phyloP scores from a whole-genome alignment of 805 yeast genomes.

The Ogataea zsoltii region DNA sequence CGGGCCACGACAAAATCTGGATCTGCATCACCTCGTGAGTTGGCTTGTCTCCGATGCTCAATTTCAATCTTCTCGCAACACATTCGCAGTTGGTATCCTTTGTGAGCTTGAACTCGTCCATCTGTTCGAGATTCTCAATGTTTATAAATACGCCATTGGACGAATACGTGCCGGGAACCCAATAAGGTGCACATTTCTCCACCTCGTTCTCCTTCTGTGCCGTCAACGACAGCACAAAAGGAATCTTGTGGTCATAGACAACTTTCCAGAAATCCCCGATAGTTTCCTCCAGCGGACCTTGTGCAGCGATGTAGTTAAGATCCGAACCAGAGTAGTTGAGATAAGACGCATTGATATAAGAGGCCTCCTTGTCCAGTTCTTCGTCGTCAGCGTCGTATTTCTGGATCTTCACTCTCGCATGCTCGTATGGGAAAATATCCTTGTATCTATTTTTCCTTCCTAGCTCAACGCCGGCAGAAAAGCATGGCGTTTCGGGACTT shows the following conservation, averaged over 20 bases:
- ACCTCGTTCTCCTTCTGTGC: conserved; percentile 74
- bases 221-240: conserved; percentile 73
- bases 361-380: conserved; percentile 40
- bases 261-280: conserved; percentile 85
- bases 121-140: conserved; percentile 27
- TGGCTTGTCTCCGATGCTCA: conserved; percentile 37
- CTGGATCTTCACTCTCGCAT: conserved; percentile 69
- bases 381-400: conserved; percentile 19
- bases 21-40: conserved; percentile 62
- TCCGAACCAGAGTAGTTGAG: conserved; percentile 42
- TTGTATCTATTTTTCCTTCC: conserved; percentile 84
- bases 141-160: conserved; percentile 28
- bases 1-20: conserved; percentile 84
- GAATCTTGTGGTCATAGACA: conserved; percentile 60
- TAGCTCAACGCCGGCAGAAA: conserved; percentile 77
- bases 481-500: conserved; percentile 40
- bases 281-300: conserved; percentile 81
- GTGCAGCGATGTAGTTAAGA: conserved; percentile 74
- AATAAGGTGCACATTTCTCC: conserved; percentile 80
- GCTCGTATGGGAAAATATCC: conserved; percentile 86
- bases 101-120: conserved; percentile 29
- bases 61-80: conserved; percentile 44
- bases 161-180: conserved; percentile 62
- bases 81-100: conserved; percentile 23
- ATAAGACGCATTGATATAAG: conserved; percentile 87